These are phyloP conservation scores for Mortierella sp. DNA, from an alignment of 371 early-diverging fungal species.

Conservation along the genomic window DNA sequence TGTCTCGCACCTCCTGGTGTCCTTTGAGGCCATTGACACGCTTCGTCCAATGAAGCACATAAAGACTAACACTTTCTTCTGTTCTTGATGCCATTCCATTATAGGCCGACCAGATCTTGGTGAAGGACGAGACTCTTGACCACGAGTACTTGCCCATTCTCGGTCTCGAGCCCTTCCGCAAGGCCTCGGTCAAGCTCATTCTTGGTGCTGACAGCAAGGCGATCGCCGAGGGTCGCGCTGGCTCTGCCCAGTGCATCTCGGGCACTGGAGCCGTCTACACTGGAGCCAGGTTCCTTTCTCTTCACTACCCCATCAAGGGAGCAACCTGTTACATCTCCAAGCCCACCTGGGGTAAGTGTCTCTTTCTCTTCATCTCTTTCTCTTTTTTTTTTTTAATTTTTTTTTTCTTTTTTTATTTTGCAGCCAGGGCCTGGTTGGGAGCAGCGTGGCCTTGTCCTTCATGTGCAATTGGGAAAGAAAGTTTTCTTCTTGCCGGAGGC, in stretches of 20 bases:
- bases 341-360: slow-evolving; percentile 92
- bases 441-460: not conserved
- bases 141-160: slow-evolving; percentile 96
- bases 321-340: slow-evolving; percentile 85
- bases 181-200: slow-evolving; percentile 83
- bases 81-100: not conserved
- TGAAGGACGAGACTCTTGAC: slow-evolving; percentile 76
- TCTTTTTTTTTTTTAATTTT: not conserved
- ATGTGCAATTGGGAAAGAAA: slow-evolving; percentile 2
- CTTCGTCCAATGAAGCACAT: not conserved
- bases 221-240: slow-evolving; percentile 76
- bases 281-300: slow-evolving; percentile 84
- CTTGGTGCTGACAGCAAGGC: slow-evolving; percentile 86
- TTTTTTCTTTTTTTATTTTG: too few relatives aligned
- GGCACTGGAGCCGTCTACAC: slow-evolving; percentile 94
- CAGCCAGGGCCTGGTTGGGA: too few relatives aligned
- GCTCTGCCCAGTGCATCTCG: slow-evolving; percentile 91
- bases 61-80: not conserved
- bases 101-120: slow-evolving; percentile 85
- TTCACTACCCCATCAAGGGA: slow-evolving; percentile 72
- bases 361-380: not conserved
- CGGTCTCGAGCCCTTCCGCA: slow-evolving; percentile 80
- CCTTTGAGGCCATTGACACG: not conserved
- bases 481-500: slow-evolving; percentile 11
- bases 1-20: too few relatives aligned